Base-by-base conservation (phyloP, 2,329 filamentous ascomycete species). In the Ceratocystis destructans region DNA sequence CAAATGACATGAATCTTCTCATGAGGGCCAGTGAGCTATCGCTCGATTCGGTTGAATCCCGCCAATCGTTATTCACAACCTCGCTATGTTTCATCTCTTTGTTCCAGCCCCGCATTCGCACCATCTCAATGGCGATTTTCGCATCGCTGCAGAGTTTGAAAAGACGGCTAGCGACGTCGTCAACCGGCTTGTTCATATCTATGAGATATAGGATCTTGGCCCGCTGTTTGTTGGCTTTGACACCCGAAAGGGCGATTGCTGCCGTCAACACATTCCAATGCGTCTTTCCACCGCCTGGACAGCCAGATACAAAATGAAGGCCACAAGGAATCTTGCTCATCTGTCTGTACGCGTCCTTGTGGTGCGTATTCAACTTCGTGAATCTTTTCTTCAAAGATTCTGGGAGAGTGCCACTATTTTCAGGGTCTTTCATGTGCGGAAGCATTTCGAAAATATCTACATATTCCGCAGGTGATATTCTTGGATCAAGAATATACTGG, bases 221-320 rank as follows among this genome's bases (percentile, higher is more conserved):
- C 22, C 66, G 46, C 31, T 61, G 57, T 2, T 37, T 50, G 28
- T 63, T 33, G 15, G 7, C 8, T 22, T 57, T 66, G 25, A 61
- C 1, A 2, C 53, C 50, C 2, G 65, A 37, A 20, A 67, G 74
- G 7, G 76, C 75, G 20, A 79, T 70, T 0, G 75, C 76, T 1
- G 77, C 72, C 1, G 79, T 70, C 0, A 77, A 70, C 69, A 79
- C 74, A 44, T 76, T 79, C 76, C 77, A 79, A 45, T 79, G 76
- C 0, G 79, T 80, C 62, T 80, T 80, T 0, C 79, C 79, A 0
- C 78, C 75, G 0, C 79, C 78, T 3, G 79, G 78, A 4, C 79
- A 79, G 3, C 79, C 79, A 5, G 78, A 78, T 0, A 80, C 71
- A 61, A 80, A 75, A 33, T 74, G 76, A 0, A 80, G 68, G 0